Evolutionary conservation across 1,284 basidiomycete genomes (phyloP).

Genomic region (Ceratobasidium sp.): DNA sequence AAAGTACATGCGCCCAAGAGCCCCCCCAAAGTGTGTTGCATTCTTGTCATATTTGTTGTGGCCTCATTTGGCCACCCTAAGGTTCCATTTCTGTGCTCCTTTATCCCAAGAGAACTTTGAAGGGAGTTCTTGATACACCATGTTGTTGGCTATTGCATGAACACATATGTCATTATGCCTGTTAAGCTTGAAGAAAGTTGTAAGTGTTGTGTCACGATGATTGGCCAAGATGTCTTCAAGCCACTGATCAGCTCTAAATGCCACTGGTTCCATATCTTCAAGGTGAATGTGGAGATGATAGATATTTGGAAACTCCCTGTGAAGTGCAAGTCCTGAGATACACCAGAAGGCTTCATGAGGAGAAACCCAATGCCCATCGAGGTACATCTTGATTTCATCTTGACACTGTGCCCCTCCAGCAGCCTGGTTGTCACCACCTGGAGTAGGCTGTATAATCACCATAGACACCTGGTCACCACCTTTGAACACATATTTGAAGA

Average conservation of each 20-base stretch:
- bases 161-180: slow-evolving; percentile 48
- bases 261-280: slow-evolving; percentile 52
- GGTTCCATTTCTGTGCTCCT: slow-evolving; percentile 52
- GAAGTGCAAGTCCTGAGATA: slow-evolving; percentile 55
- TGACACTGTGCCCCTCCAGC: slow-evolving; percentile 15
- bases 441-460: slow-evolving; percentile 49
- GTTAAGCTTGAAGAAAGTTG: slow-evolving; percentile 61
- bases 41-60: slow-evolving; percentile 52
- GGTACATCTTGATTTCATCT: slow-evolving; percentile 57
- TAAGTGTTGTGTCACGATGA: slow-evolving; percentile 53
- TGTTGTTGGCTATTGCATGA: slow-evolving; percentile 52
- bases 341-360: slow-evolving; percentile 56
- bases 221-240: slow-evolving; percentile 50
- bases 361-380: slow-evolving; percentile 58
- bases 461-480: slow-evolving; percentile 58
- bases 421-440: neutral
- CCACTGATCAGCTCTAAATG: slow-evolving; percentile 54
- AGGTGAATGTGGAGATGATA: slow-evolving; percentile 58
- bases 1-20: slow-evolving; percentile 58
- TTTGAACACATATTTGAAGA: slow-evolving; percentile 63
- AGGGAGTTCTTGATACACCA: slow-evolving; percentile 61
- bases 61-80: slow-evolving; percentile 45
- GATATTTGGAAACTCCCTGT: slow-evolving; percentile 56
- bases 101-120: slow-evolving; percentile 51
- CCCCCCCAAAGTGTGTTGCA: slow-evolving; percentile 49